These are phyloP conservation scores for Diplodia intermedia DNA, from an alignment of 2,329 filamentous ascomycete species.

Conservation along the genomic window DNA sequence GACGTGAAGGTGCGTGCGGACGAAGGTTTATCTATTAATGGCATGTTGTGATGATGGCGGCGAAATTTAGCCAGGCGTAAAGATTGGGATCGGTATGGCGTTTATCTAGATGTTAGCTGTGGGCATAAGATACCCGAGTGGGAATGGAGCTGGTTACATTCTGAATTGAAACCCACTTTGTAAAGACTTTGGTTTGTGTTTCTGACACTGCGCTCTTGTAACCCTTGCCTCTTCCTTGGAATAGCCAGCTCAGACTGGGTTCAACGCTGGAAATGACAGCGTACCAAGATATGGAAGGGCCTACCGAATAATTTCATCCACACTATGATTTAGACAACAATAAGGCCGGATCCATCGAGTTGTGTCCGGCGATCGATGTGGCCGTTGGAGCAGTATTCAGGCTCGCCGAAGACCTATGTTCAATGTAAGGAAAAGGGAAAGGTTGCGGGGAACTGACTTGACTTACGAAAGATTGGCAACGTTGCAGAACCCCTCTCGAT, in stretches of 20 bases:
- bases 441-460: too few relatives aligned
- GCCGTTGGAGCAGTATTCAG: too few relatives aligned
- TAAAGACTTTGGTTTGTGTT: not conserved
- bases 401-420: too few relatives aligned
- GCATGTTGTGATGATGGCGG: not conserved
- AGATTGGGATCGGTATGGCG: not conserved
- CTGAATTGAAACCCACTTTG: not conserved
- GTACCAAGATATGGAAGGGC: too few relatives aligned
- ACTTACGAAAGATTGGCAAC: too few relatives aligned
- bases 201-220: not conserved
- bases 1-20: slow-evolving; percentile 14
- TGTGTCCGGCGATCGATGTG: too few relatives aligned
- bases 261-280: not conserved
- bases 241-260: not conserved
- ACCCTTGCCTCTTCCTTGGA: not conserved
- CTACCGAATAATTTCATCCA: too few relatives aligned
- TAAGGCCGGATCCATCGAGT: too few relatives aligned
- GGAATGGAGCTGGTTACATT: not conserved
- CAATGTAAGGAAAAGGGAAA: too few relatives aligned
- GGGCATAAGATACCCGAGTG: slow-evolving; percentile 10
- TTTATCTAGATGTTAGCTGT: not conserved
- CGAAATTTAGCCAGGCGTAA: slow-evolving; percentile 8
- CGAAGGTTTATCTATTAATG: not conserved
- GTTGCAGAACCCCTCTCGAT: too few relatives aligned
- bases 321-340: too few relatives aligned